A percentile compares a stretch with the other conserved stretches of the same genome.
Evolutionary conservation across 495 filamentous ascomycete species (phyloP).

Genomic region (Podospora sp.): DNA sequence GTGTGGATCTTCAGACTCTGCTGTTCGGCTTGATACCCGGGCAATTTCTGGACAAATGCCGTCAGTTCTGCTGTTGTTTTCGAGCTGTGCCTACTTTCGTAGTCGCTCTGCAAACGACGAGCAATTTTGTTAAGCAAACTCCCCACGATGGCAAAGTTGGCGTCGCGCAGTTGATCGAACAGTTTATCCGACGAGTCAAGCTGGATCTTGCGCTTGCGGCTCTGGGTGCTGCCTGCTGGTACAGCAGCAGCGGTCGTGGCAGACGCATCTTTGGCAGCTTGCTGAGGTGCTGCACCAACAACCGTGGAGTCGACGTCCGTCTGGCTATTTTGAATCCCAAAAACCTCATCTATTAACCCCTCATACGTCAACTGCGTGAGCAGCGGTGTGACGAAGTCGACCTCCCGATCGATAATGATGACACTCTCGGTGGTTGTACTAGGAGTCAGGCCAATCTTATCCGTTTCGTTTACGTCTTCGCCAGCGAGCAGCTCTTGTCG

Average conservation of each 20-base stretch:
- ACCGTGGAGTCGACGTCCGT: conserved; percentile 92
- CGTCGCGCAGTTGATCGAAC: conserved; percentile 84
- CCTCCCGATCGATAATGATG: conserved; percentile 93
- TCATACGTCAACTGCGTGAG: conserved; percentile 97
- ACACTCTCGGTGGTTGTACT: conserved; percentile 85
- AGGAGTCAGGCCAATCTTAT: conserved; percentile 73
- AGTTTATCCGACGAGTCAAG: conserved; percentile 89
- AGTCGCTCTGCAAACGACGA: conserved; percentile 79
- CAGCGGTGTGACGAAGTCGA: conserved; percentile 87
- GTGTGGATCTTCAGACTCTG: conserved; percentile 90
- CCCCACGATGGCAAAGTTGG: conserved; percentile 94
- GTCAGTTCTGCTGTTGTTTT: conserved; percentile 88
- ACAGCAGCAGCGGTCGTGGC: conserved; percentile 33
- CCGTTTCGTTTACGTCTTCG: conserved; percentile 65
- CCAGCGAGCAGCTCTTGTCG: conserved; percentile 83
- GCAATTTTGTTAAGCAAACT: conserved; percentile 88
- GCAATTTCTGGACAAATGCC: conserved; percentile 89
- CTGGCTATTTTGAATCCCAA: conserved; percentile 85
- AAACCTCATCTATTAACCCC: conserved; percentile 92
- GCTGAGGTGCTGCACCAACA: conserved; percentile 65
- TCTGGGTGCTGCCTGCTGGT: conserved; percentile 31
- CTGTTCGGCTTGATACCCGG: conserved; percentile 90
- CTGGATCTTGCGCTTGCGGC: conserved; percentile 84
- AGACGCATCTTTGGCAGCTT: conserved; percentile 53
- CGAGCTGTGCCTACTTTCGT: conserved; percentile 83